Evolutionary conservation across 805 yeast genomes (phyloP).

Genomic region (Suhomyces canberraensis): DNA sequence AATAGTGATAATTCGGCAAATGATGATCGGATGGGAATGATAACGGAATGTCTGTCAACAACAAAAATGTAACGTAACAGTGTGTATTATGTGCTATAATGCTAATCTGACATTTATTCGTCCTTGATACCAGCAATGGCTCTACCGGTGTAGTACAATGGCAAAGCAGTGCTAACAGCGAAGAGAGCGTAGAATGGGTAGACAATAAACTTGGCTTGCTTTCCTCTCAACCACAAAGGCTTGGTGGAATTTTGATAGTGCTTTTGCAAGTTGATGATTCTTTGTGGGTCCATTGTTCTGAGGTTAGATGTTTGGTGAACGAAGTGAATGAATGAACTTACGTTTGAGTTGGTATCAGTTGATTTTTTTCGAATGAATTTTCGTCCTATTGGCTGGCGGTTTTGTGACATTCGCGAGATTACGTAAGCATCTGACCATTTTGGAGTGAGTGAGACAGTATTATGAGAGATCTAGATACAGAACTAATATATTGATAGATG

Average conservation of each 20-base stretch:
- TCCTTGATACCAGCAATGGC: constrained; percentile 68
- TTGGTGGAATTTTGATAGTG: constrained; percentile 41
- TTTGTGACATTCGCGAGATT: constrained; percentile 1
- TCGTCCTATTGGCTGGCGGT: constrained; percentile 9
- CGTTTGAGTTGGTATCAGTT: constrained; percentile 7
- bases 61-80: too few species aligned
- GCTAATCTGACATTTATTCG: constrained; percentile 8
- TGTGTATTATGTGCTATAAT: background rate
- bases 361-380: constrained; percentile 9
- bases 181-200: constrained; percentile 79
- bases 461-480: too few species aligned
- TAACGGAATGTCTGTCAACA: too few species aligned
- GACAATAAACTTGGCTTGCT: constrained; percentile 57
- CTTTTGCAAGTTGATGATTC: constrained; percentile 45
- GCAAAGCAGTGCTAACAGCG: constrained; percentile 60
- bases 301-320: constrained; percentile 1
- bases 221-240: constrained; percentile 45
- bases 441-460: too few species aligned
- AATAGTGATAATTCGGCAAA: too few species aligned
- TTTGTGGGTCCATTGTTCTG: constrained; percentile 42
- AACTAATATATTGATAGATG: too few species aligned
- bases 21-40: too few species aligned
- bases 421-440: too few species aligned
- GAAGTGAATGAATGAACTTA: background rate
- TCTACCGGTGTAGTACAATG: constrained; percentile 68